Evolutionary conservation across 805 yeast species (phyloP).

Genomic region (Pichia scutulata): DNA sequence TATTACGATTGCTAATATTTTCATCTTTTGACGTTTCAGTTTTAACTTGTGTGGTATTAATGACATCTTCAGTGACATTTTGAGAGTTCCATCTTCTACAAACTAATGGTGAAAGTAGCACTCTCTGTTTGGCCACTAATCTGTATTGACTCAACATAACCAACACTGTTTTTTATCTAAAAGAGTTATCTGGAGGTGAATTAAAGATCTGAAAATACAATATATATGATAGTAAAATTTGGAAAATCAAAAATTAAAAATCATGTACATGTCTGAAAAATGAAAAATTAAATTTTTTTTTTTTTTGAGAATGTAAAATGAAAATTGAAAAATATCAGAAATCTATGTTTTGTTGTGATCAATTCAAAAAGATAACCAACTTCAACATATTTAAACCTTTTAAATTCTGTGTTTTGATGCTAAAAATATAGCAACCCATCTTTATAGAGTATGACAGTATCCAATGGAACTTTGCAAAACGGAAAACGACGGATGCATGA

Average conservation of each 20-base stretch:
- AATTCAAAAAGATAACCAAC: background rate
- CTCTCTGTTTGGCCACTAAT: background rate
- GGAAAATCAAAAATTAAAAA: too few relatives aligned
- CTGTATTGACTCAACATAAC: background rate
- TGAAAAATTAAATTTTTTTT: background rate
- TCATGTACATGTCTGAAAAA: background rate
- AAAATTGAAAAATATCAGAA: background rate
- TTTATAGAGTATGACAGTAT: background rate
- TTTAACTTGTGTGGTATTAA: background rate
- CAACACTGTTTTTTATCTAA: background rate
- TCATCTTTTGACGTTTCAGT: slow-evolving; percentile 1
- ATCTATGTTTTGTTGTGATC: background rate
- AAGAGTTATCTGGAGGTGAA: background rate
- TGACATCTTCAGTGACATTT: background rate
- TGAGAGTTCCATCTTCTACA: background rate
- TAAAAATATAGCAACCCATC: background rate
- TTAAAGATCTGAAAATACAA: too few relatives aligned
- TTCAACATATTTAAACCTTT: background rate
- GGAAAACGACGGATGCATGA: background rate
- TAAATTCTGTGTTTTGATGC: background rate
- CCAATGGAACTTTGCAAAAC: background rate
- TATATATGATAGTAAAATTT: background rate
- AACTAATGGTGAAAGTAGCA: background rate
- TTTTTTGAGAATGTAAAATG: background rate
- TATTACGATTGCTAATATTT: slow-evolving; percentile 6